These are phyloP conservation scores for Xylaria intraflava DNA, from an alignment of 495 filamentous ascomycete genomes.

Conservation along the genomic window DNA sequence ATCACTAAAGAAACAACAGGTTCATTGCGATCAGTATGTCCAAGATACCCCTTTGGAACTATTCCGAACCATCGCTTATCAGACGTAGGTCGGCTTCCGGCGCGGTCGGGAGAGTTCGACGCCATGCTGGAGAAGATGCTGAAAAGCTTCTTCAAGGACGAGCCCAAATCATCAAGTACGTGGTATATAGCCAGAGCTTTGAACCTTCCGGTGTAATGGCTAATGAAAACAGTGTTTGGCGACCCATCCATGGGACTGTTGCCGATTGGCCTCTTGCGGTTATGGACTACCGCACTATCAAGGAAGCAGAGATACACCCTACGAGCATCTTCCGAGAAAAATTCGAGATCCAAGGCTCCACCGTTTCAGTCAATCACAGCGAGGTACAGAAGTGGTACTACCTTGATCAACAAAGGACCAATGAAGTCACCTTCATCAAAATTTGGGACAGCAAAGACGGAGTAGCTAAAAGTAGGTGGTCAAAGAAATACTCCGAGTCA, in stretches of 20 bases:
- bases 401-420: background rate
- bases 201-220: no score
- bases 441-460: constrained; percentile 10
- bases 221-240: constrained; percentile 11
- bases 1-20: background rate
- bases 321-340: constrained; percentile 3
- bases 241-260: constrained; percentile 8
- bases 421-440: constrained; percentile 11
- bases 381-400: constrained; percentile 7
- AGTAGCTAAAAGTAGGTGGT: constrained; percentile 1
- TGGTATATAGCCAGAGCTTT: background rate
- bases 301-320: constrained; percentile 9
- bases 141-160: background rate
- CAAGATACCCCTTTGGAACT: background rate
- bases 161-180: constrained; percentile 3
- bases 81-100: background rate
- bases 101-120: background rate
- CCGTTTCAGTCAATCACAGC: constrained; percentile 10
- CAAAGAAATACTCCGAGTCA: background rate
- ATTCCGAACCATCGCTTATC: background rate
- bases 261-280: constrained; percentile 14
- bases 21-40: constrained; percentile 7
- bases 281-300: constrained; percentile 12
- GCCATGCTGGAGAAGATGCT: background rate
- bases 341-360: constrained; percentile 5